Percentiles rank a stretch among this genome's conserved stretches.
These are phyloP conservation scores for Aspergillus calidoustus DNA, from an alignment of 2,329 filamentous ascomycete species.

Conservation along the genomic window DNA sequence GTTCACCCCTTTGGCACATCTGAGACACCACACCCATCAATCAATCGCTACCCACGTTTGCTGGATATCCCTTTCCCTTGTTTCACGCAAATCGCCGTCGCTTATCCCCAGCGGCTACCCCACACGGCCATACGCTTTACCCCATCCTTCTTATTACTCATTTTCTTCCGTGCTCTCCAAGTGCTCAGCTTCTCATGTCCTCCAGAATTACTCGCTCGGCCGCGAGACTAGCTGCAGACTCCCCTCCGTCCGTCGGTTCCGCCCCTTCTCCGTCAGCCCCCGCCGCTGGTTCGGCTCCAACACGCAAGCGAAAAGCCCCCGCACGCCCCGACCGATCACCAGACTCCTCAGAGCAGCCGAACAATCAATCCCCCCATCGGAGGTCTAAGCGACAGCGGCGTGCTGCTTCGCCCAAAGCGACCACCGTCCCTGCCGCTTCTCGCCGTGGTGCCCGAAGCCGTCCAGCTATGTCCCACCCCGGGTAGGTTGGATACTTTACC, in stretches of 20 bases:
- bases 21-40: neutral
- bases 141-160: constrained; percentile 17
- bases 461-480: constrained; percentile 48
- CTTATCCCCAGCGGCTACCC: neutral
- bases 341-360: constrained; percentile 41
- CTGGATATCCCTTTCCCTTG: neutral
- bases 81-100: neutral
- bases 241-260: constrained; percentile 49
- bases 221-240: constrained; percentile 81
- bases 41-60: neutral
- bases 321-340: constrained; percentile 53
- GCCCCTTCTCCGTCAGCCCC: constrained; percentile 42
- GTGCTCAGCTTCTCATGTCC: constrained; percentile 77
- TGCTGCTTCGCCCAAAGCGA: constrained; percentile 50
- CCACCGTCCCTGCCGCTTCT: constrained; percentile 46
- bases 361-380: constrained; percentile 50
- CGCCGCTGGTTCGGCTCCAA: constrained; percentile 53
- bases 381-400: constrained; percentile 75
- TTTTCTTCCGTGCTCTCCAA: constrained; percentile 18
- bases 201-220: constrained; percentile 94
- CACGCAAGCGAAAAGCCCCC: constrained; percentile 78
- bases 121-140: constrained; percentile 9
- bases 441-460: constrained; percentile 46
- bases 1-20: neutral
- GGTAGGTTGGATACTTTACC: constrained; percentile 34